Evolutionary conservation across 164 flowering plant genomes (phyloP), one percentile per base, ranked within the genome.

Genomic region (Echeveria elegans): DNA sequence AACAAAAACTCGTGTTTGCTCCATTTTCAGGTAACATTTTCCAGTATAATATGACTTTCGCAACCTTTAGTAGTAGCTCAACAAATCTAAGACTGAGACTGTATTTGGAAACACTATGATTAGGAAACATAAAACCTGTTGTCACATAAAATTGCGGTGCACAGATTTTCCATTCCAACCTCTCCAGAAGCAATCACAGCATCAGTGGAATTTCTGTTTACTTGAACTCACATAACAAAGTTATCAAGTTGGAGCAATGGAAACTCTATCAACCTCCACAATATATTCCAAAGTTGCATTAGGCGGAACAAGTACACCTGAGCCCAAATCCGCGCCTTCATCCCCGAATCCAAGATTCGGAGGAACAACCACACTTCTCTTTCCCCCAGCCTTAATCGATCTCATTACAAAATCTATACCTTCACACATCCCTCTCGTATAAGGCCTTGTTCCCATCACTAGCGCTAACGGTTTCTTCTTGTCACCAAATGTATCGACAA

Each of bases 361-460:
- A 73, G 96, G 96, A 68, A 92, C 70, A 8, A 86, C 75, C 15
- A 87, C 90, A 77, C 80, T 88, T 64, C 96, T 82, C 71, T 81
- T 92, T 11, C 98, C 96, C 4, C 96, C 93, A 1, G 85, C 80
- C 69, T 85, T 92, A 90, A 90, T 92, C 2, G 87, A 72, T 72
- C 79, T 86, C 77, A 90, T 62, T 6, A 77, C 89, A 69, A 76
- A 77, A 61, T 90, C 98, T 66, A 90, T 77, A 8, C 98, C 98
- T 81, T 92, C 96, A 78, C 96, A 87, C 83, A 90, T 78, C 30
- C 98, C 98, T 71, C 70, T 92, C 5, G 84, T 83, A 47, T 88
- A 92, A 16, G 98, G 98, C 76, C 95, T 85, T 50, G 98, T 90
- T 11, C 91, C 98, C 86, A 90, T 76, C 6, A 92, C 87, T 36